Percentiles rank a stretch among this genome's conserved stretches.
phyloP scores from a whole-genome alignment of 2,329 filamentous ascomycete species.

The Diaporthe velutina region DNA sequence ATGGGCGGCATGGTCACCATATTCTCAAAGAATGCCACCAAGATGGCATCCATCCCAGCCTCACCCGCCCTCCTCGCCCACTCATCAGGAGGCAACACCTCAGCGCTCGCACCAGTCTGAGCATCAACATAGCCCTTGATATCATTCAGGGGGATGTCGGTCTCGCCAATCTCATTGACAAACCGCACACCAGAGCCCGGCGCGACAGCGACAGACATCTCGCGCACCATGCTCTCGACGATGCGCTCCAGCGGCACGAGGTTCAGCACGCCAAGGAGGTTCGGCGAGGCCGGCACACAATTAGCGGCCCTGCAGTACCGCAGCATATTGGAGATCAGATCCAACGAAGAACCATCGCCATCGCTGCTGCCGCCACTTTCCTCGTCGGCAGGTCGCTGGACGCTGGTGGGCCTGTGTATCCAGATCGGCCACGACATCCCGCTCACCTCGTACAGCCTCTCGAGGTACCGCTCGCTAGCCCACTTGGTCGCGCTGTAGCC shows the following conservation, averaged over 20 bases:
- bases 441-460: constrained; percentile 40
- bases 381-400: constrained; percentile 18
- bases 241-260: background rate
- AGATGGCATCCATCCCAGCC: background rate
- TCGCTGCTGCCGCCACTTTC: too few species aligned
- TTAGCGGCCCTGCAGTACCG: background rate
- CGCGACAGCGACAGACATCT: background rate
- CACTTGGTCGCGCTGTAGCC: constrained; percentile 49
- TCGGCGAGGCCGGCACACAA: background rate
- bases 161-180: background rate
- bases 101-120: background rate
- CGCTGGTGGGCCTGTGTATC: constrained; percentile 47
- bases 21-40: background rate
- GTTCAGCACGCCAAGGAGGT: background rate
- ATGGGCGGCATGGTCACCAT: background rate
- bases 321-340: background rate
- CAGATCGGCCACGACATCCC: constrained; percentile 40
- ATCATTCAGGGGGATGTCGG: background rate
- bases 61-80: background rate
- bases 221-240: background rate
- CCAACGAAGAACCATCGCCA: background rate
- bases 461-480: constrained; percentile 47
- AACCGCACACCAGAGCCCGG: background rate
- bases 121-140: background rate
- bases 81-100: background rate